phyloP scores from a whole-genome alignment of 768 basidiomycete genomes.

The Ramaria sp. region DNA sequence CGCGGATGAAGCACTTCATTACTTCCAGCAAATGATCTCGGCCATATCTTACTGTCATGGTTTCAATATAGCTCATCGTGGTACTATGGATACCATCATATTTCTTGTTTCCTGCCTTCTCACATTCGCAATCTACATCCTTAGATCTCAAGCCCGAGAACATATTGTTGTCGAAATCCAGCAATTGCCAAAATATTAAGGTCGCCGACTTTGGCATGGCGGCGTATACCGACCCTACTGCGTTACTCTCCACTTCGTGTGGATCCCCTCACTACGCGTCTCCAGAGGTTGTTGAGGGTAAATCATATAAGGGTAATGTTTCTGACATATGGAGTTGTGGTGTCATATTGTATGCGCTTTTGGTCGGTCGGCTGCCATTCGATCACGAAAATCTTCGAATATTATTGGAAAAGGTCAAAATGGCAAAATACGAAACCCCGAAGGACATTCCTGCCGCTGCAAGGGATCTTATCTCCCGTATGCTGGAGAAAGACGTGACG shows the following conservation, averaged over 20 bases:
- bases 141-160: constrained; percentile 89
- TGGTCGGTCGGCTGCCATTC: constrained; percentile 83
- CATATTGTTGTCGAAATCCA: constrained; percentile 67
- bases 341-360: constrained; percentile 83
- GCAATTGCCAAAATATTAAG: constrained; percentile 60
- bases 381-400: constrained; percentile 76
- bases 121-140: background rate
- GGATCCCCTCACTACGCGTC: constrained; percentile 94
- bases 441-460: constrained; percentile 55
- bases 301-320: constrained; percentile 74
- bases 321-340: constrained; percentile 98
- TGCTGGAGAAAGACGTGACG: constrained; percentile 69
- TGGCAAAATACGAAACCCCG: constrained; percentile 68
- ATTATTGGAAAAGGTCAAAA: constrained; percentile 73
- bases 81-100: background rate
- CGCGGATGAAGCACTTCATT: constrained; percentile 61
- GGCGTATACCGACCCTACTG: constrained; percentile 66
- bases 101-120: background rate
- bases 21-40: constrained; percentile 89
- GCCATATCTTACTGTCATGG: constrained; percentile 89
- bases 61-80: constrained; percentile 87
- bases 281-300: constrained; percentile 80
- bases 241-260: constrained; percentile 70
- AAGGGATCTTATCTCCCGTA: constrained; percentile 64
- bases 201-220: constrained; percentile 98